phyloP scores from a whole-genome alignment of 805 yeast genomes.

The Saturnispora saitoi region DNA sequence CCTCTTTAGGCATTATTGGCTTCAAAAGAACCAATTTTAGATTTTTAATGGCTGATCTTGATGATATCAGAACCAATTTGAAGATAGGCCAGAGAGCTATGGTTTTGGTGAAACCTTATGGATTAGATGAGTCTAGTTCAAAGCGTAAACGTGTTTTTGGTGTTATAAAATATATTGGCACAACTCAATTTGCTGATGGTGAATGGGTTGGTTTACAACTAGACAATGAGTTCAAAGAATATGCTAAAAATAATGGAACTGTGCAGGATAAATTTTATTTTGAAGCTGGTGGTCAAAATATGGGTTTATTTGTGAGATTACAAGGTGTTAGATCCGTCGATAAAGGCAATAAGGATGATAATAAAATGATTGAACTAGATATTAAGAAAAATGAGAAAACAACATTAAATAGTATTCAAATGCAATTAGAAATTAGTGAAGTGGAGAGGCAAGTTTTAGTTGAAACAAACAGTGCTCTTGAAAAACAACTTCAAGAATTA shows the following conservation, averaged over 20 bases:
- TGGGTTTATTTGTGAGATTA: conserved; percentile 43
- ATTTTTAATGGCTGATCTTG: not conserved
- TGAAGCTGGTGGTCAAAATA: conserved; percentile 23
- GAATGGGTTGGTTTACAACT: conserved; percentile 46
- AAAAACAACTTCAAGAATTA: conserved; percentile 20
- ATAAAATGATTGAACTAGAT: not conserved
- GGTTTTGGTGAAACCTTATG: not conserved
- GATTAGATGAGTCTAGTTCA: not conserved
- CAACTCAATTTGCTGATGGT: conserved; percentile 52
- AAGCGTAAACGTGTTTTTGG: conserved; percentile 27
- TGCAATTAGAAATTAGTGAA: conserved; percentile 24
- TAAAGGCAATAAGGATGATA: not conserved
- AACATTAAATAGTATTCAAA: not conserved
- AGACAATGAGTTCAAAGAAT: conserved; percentile 20
- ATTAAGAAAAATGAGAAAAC: not conserved
- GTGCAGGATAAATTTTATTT: conserved; percentile 39
- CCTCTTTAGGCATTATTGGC: not conserved
- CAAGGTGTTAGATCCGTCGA: not conserved
- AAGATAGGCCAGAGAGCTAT: not conserved
- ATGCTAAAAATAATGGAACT: conserved; percentile 44
- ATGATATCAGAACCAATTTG: not conserved
- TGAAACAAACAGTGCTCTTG: conserved; percentile 25
- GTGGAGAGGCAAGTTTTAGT: conserved; percentile 40
- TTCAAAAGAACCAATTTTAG: not conserved
- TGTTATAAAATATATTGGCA: conserved; percentile 40